Conservation (phyloP, 805 yeast species). For the Komagataella kurtzmanii region DNA sequence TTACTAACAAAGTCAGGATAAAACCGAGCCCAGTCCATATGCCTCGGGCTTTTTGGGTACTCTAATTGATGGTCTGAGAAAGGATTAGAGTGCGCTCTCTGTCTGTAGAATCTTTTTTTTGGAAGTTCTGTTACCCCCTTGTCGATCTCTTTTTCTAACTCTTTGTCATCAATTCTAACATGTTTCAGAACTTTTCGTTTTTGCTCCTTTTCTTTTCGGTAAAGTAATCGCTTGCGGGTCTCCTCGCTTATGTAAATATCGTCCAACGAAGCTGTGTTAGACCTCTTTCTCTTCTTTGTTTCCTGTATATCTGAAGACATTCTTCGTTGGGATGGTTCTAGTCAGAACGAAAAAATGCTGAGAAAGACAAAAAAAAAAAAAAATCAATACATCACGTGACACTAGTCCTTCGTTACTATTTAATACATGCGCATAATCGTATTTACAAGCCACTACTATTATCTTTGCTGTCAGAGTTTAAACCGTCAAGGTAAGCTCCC, state of each 20-base stretch:
- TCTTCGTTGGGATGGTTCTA: not conserved
- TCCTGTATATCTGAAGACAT: not conserved
- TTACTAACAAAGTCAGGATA: conserved; percentile 50
- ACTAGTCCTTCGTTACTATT: not conserved
- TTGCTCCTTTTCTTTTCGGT: conserved; percentile 32
- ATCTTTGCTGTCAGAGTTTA: conserved; percentile 6
- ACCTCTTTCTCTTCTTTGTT: not conserved
- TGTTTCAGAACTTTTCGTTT: conserved; percentile 29
- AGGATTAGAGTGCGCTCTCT: conserved; percentile 96
- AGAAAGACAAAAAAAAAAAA: not conserved
- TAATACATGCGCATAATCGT: not conserved
- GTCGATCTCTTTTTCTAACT: conserved; percentile 18
- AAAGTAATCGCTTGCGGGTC: conserved; percentile 29
- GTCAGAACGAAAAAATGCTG: not conserved
- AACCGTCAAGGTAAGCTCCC: conserved; percentile 35
- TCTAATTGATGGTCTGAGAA: conserved; percentile 90
- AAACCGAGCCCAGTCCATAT: conserved; percentile 76
- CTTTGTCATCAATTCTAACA: conserved; percentile 14
- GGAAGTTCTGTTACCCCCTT: conserved; percentile 42
- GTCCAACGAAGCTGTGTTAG: not conserved
- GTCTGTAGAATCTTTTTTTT: conserved; percentile 79
- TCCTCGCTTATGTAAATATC: not conserved
- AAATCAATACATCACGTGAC: not conserved
- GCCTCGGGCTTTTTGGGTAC: conserved; percentile 69
- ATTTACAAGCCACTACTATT: not conserved